Evolutionary conservation across 2,329 filamentous ascomycete genomes (phyloP).

Genomic region (Metarhizium sp.): DNA sequence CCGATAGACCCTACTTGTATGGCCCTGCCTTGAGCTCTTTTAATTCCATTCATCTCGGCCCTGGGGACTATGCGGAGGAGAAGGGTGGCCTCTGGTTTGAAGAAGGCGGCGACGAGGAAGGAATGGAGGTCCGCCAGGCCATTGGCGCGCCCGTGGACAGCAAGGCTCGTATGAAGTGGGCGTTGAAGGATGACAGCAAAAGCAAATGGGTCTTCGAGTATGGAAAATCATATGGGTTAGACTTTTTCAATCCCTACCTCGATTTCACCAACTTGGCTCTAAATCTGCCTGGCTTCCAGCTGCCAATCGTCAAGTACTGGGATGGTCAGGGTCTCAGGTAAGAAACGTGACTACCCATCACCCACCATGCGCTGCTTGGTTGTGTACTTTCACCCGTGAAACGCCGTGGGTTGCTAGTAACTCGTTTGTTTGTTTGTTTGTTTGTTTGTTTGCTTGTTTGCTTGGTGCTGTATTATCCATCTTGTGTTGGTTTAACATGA

Average conservation of each 20-base stretch:
- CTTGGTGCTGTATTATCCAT: background rate
- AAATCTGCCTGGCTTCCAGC: conserved; percentile 60
- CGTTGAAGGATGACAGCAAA: conserved; percentile 38
- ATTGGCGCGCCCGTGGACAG: conserved; percentile 42
- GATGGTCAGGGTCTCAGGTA: conserved; percentile 70
- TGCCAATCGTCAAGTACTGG: conserved; percentile 71
- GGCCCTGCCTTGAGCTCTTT: conserved; percentile 73
- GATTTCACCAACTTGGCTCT: conserved; percentile 71
- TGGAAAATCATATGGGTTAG: conserved; percentile 41
- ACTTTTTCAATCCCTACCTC: conserved; percentile 87
- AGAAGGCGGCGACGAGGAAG: conserved; percentile 55
- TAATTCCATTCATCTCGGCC: conserved; percentile 64
- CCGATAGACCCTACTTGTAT: conserved; percentile 78
- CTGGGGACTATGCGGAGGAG: conserved; percentile 33
- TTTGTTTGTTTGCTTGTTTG: no score
- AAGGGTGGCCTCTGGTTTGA: conserved; percentile 49
- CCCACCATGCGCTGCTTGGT: conserved; percentile 3
- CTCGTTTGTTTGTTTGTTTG: background rate
- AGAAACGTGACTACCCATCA: conserved; percentile 17
- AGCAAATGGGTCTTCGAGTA: conserved; percentile 46
- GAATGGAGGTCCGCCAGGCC: conserved; percentile 33
- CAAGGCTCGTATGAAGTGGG: conserved; percentile 51
- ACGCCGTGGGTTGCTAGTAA: background rate
- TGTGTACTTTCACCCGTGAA: background rate
- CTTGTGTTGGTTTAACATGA: conserved; percentile 10